Percentiles rank a stretch among this genome's conserved stretches.
phyloP scores from a whole-genome alignment of 108 stramenopile species.

The Nitzschia sp. region DNA sequence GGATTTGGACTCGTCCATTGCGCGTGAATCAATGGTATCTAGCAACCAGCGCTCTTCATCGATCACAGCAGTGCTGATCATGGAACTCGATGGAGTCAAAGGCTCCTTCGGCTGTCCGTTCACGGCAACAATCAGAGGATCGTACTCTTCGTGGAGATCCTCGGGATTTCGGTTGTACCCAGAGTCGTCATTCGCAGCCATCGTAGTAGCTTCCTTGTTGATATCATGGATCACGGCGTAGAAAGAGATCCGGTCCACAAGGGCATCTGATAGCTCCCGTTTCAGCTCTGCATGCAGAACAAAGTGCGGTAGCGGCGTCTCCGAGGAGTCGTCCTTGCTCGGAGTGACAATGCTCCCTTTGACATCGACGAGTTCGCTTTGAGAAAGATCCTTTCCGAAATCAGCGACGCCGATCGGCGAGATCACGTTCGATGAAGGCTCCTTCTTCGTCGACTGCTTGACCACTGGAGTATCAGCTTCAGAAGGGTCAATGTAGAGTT shows the following conservation, averaged over 20 bases:
- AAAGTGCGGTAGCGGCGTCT: conserved; percentile 44
- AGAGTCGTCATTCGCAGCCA: conserved; percentile 54
- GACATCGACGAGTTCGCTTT: not conserved
- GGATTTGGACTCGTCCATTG: conserved; percentile 44
- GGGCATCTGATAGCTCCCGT: conserved; percentile 63
- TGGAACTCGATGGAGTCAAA: conserved; percentile 20
- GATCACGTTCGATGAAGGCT: conserved; percentile 14
- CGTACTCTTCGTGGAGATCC: conserved; percentile 35
- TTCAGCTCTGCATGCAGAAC: conserved; percentile 52
- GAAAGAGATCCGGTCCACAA: conserved; percentile 76
- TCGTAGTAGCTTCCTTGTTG: conserved; percentile 79
- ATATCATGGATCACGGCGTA: conserved; percentile 84
- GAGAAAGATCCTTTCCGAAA: conserved; percentile 4
- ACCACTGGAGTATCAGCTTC: conserved; percentile 11
- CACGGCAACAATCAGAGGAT: conserved; percentile 46
- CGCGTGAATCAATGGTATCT: conserved; percentile 58
- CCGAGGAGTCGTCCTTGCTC: not conserved
- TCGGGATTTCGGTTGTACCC: conserved; percentile 35
- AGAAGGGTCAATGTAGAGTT: conserved; percentile 34
- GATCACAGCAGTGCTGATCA: conserved; percentile 56
- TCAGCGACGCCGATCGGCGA: conserved; percentile 55
- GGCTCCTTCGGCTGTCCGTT: conserved; percentile 32
- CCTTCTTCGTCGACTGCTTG: conserved; percentile 2
- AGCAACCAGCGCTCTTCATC: conserved; percentile 87
- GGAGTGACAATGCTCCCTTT: conserved; percentile 6